A percentile compares a stretch with the other conserved stretches of the same genome.
These are phyloP conservation scores for Trametes versicolor DNA, from an alignment of 1,284 basidiomycete genomes.

Conservation along the genomic window DNA sequence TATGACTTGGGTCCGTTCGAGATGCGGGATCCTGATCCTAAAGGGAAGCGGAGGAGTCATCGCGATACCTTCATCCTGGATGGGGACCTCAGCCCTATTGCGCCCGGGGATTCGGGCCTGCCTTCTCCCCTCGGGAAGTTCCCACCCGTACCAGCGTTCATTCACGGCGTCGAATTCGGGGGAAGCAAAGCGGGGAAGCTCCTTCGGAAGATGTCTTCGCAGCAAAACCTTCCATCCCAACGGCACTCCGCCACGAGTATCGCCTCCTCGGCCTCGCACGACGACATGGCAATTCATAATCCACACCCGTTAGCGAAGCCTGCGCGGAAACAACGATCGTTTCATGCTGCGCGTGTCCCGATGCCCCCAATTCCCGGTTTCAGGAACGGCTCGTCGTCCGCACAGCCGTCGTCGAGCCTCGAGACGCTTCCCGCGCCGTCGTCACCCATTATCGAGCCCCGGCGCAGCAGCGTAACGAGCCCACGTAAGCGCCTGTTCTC, in stretches of 20 bases:
- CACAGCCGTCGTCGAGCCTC: conserved; percentile 24
- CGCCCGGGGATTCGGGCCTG: conserved; percentile 4
- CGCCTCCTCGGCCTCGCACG: conserved; percentile 36
- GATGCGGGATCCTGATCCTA: conserved; percentile 20
- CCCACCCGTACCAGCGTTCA: conserved; percentile 29
- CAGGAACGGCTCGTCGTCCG: conserved; percentile 41
- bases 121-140: conserved; percentile 35
- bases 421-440: conserved; percentile 34
- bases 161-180: conserved; percentile 24
- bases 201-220: conserved; percentile 66
- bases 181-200: conserved; percentile 46
- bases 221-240: conserved; percentile 55
- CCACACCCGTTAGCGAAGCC: conserved; percentile 31
- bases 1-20: conserved; percentile 33
- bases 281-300: conserved; percentile 26
- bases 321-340: conserved; percentile 49
- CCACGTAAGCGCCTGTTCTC: conserved; percentile 70
- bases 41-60: conserved; percentile 26
- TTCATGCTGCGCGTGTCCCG: conserved; percentile 49
- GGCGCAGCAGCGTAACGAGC: conserved; percentile 33
- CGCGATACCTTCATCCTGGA: conserved; percentile 26
- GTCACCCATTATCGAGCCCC: conserved; percentile 34
- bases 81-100: conserved; percentile 22
- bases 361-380: conserved; percentile 46
- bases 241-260: conserved; percentile 44